phyloP scores from a whole-genome alignment of 2,329 filamentous ascomycete genomes.

The Ceratocystis harringtonii region DNA sequence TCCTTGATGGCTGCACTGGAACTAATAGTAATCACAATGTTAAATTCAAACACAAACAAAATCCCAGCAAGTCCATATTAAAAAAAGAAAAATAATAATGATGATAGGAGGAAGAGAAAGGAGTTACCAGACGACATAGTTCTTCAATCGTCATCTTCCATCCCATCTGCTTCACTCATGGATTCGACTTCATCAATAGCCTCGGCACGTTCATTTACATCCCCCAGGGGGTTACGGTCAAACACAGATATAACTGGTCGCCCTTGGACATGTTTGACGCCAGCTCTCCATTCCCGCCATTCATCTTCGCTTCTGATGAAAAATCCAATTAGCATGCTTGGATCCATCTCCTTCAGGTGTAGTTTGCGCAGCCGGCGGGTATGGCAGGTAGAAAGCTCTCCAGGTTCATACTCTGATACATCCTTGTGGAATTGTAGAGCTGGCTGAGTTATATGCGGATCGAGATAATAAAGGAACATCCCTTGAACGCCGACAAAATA shows the following conservation, averaged over 20 bases:
- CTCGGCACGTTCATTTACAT: slow-evolving; percentile 46
- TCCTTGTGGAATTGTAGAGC: slow-evolving; percentile 50
- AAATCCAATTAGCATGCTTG: slow-evolving; percentile 93
- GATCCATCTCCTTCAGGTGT: slow-evolving; percentile 85
- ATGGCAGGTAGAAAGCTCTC: slow-evolving; percentile 73
- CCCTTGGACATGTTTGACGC: slow-evolving; percentile 59
- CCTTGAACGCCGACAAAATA: slow-evolving; percentile 50
- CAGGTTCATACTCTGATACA: slow-evolving; percentile 43
- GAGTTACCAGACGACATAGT: neutral
- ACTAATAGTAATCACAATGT: too few relatives aligned
- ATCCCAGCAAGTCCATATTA: too few relatives aligned
- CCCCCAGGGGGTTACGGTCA: slow-evolving; percentile 46
- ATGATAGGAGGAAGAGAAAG: too few relatives aligned
- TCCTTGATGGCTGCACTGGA: too few relatives aligned
- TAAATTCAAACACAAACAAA: too few relatives aligned
- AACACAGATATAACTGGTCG: slow-evolving; percentile 79
- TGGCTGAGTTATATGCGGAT: slow-evolving; percentile 75
- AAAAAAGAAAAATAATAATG: too few relatives aligned
- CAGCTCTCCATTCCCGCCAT: slow-evolving; percentile 66
- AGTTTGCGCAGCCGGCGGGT: slow-evolving; percentile 70
- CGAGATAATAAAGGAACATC: slow-evolving; percentile 79
- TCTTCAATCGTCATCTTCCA: slow-evolving; percentile 8
- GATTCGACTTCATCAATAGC: slow-evolving; percentile 84
- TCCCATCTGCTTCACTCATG: slow-evolving; percentile 54
- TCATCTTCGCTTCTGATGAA: slow-evolving; percentile 70